phyloP scores from a whole-genome alignment of 306 rosid genomes.

The Vigna nakashimae region DNA sequence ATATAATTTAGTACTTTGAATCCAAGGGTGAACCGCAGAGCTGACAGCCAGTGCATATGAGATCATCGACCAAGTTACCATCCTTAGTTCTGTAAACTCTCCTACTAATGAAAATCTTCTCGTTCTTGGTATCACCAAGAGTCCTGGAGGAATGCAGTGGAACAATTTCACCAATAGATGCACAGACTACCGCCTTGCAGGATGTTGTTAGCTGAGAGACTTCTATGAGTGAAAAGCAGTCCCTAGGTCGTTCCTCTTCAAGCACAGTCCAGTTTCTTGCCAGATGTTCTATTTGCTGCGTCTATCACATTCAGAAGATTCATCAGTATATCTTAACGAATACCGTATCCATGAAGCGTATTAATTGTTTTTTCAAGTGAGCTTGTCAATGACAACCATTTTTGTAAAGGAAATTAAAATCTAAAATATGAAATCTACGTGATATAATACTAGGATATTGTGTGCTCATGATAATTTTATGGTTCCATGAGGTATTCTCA shows the following conservation, averaged over 20 bases:
- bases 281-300: slow-evolving; percentile 43
- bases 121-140: slow-evolving; percentile 51
- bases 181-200: slow-evolving; percentile 63
- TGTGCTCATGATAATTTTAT: background rate
- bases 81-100: slow-evolving; percentile 55
- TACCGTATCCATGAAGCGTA: slow-evolving; percentile 18
- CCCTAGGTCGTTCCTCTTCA: slow-evolving; percentile 55
- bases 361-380: slow-evolving; percentile 18
- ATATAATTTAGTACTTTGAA: slow-evolving; percentile 51
- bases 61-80: slow-evolving; percentile 59
- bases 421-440: background rate
- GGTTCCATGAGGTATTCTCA: background rate
- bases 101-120: slow-evolving; percentile 69
- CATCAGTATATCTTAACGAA: slow-evolving; percentile 35
- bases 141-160: slow-evolving; percentile 31
- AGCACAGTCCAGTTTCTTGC: slow-evolving; percentile 71
- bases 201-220: slow-evolving; percentile 54
- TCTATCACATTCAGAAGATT: slow-evolving; percentile 35
- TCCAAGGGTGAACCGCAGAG: slow-evolving; percentile 77
- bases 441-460: background rate
- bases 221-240: slow-evolving; percentile 60
- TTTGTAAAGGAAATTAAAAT: background rate
- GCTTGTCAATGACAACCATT: slow-evolving; percentile 27
- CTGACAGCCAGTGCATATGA: slow-evolving; percentile 84
- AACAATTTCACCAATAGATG: slow-evolving; percentile 74